phyloP scores from a whole-genome alignment of 306 rosid species.

The Psophocarpus tetragonolobus region DNA sequence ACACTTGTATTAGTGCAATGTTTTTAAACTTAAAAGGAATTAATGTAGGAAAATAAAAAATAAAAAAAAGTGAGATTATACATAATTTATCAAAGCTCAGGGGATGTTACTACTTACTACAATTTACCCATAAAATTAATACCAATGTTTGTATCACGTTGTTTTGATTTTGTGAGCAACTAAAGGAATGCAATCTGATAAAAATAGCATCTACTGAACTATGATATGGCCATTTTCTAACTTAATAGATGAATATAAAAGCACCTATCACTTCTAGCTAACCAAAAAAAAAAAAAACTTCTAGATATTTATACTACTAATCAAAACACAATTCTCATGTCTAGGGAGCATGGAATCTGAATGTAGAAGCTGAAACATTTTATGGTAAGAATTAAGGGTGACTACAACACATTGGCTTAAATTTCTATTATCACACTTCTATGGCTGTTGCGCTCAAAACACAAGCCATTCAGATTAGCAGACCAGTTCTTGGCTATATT shows the following conservation, averaged over 20 bases:
- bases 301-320: neutral
- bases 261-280: constrained; percentile 9
- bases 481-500: neutral
- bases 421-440: neutral
- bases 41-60: too few species aligned
- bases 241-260: constrained; percentile 13
- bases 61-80: too few species aligned
- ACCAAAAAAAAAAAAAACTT: constrained; percentile 14
- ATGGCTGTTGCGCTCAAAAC: neutral
- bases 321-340: constrained; percentile 18
- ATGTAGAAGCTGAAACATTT: constrained; percentile 29
- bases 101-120: too few species aligned
- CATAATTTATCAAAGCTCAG: too few species aligned
- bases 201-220: constrained; percentile 27
- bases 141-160: neutral
- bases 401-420: constrained; percentile 12
- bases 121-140: too few species aligned
- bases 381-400: constrained; percentile 4
- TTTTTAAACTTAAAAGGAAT: too few species aligned
- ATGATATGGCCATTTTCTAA: constrained; percentile 1
- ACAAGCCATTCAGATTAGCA: neutral
- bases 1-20: too few species aligned
- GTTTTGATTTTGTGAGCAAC: neutral
- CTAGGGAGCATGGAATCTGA: neutral
- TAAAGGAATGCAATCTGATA: constrained; percentile 21